phyloP scores from a whole-genome alignment of 176 grass and related monocot genomes.

The Eremochloa ophiuroides region DNA sequence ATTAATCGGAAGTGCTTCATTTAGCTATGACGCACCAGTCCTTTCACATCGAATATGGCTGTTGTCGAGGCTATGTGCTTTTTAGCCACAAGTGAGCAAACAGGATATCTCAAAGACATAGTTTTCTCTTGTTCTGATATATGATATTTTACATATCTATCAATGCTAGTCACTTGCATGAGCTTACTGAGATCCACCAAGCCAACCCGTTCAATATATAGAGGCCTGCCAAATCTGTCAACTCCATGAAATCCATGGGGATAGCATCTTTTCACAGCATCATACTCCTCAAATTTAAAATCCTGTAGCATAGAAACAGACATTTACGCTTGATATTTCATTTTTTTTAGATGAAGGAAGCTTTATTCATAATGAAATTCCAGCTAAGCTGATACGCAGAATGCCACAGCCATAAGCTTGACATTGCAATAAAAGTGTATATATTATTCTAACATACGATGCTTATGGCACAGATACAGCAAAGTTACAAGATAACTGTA shows the following conservation, averaged over 20 bases:
- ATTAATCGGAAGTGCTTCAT: conserved; percentile 1
- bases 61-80: conserved; percentile 83
- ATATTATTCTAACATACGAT: background rate
- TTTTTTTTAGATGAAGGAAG: background rate
- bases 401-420: background rate
- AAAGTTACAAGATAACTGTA: background rate
- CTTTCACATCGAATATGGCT: conserved; percentile 78
- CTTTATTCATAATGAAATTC: background rate
- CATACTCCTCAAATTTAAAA: conserved; percentile 83
- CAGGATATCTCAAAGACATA: conserved; percentile 72
- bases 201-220: conserved; percentile 89
- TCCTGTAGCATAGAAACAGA: conserved; percentile 49
- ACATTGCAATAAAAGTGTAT: background rate
- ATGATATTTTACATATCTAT: conserved; percentile 89
- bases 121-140: conserved; percentile 94
- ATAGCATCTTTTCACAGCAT: conserved; percentile 81
- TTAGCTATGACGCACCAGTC: conserved; percentile 58
- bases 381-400: background rate
- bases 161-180: conserved; percentile 57
- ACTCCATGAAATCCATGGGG: conserved; percentile 96
- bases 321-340: background rate
- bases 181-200: conserved; percentile 62
- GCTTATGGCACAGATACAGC: background rate
- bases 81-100: conserved; percentile 77
- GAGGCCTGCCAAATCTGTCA: conserved; percentile 77